These are phyloP conservation scores for Lyophyllum atratum DNA, from an alignment of 768 basidiomycete species.

Conservation along the genomic window DNA sequence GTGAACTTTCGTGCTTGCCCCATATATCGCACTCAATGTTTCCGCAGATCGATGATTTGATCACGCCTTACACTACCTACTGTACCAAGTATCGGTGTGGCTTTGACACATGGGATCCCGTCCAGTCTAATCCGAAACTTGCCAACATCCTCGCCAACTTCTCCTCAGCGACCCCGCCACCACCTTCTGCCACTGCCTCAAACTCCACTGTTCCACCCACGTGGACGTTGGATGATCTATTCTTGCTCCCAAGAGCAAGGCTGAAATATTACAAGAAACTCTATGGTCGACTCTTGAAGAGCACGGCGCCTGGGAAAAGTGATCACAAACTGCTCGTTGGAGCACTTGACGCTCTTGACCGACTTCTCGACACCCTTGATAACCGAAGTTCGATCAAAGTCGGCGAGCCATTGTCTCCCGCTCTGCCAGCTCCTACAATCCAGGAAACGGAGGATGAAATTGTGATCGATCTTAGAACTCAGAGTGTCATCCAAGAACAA, in stretches of 20 bases:
- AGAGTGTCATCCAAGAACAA: conserved; percentile 29
- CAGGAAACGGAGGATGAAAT: conserved; percentile 54
- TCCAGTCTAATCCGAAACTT: conserved; percentile 75
- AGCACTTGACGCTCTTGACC: conserved; percentile 81
- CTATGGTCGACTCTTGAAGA: conserved; percentile 82
- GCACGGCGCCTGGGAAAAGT: conserved; percentile 81
- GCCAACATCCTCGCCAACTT: conserved; percentile 67
- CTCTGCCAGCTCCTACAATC: conserved; percentile 20
- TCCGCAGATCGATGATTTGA: conserved; percentile 86
- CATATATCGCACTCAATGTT: conserved; percentile 15
- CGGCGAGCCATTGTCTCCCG: conserved; percentile 27
- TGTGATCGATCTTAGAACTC: conserved; percentile 55
- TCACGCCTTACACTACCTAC: conserved; percentile 84
- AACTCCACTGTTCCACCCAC: conserved; percentile 36
- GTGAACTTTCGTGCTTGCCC: conserved; percentile 28
- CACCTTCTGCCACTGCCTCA: conserved; percentile 38
- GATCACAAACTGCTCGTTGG: conserved; percentile 82
- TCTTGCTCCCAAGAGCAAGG: conserved; percentile 81
- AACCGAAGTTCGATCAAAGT: conserved; percentile 56
- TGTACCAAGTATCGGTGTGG: conserved; percentile 68
- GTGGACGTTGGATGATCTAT: conserved; percentile 89
- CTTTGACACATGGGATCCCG: conserved; percentile 84
- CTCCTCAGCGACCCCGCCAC: conserved; percentile 64
- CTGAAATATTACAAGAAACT: conserved; percentile 92
- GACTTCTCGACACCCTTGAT: conserved; percentile 68